These are phyloP conservation scores for Eucalyptus curtisii DNA, from an alignment of 345 rosid species.

Conservation along the genomic window DNA sequence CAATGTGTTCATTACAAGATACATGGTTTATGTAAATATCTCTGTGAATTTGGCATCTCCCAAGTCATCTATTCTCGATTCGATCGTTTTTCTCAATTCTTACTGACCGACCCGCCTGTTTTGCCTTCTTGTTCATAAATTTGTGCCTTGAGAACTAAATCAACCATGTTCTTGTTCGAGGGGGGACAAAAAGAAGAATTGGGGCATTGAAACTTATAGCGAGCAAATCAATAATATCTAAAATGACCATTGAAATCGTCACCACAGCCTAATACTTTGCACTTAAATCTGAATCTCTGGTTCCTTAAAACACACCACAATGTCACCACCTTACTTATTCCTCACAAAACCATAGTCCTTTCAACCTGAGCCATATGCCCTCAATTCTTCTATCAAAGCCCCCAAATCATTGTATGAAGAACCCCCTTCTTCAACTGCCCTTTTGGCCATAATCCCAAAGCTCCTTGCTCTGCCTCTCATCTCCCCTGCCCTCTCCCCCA, in stretches of 20 bases:
- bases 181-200: not conserved
- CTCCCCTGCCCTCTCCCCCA: conserved; percentile 11
- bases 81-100: not conserved
- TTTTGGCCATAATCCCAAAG: conserved; percentile 10
- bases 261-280: not conserved
- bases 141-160: not conserved
- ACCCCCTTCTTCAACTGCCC: conserved; percentile 24
- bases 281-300: not conserved
- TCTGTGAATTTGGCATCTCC: not conserved
- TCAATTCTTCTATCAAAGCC: conserved; percentile 11
- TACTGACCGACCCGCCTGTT: rapidly evolving
- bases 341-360: not conserved
- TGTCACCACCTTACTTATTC: not conserved
- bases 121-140: not conserved
- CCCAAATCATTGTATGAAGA: conserved; percentile 15
- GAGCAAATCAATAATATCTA: not conserved
- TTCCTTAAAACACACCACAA: not conserved
- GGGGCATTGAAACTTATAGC: not conserved
- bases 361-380: not conserved
- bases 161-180: not conserved
- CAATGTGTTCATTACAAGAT: not conserved
- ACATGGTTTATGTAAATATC: not conserved
- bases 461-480: conserved; percentile 11
- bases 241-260: not conserved
- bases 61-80: not conserved